Conservation (phyloP, 495 filamentous ascomycete genomes). For the Usnea hakonensis region DNA sequence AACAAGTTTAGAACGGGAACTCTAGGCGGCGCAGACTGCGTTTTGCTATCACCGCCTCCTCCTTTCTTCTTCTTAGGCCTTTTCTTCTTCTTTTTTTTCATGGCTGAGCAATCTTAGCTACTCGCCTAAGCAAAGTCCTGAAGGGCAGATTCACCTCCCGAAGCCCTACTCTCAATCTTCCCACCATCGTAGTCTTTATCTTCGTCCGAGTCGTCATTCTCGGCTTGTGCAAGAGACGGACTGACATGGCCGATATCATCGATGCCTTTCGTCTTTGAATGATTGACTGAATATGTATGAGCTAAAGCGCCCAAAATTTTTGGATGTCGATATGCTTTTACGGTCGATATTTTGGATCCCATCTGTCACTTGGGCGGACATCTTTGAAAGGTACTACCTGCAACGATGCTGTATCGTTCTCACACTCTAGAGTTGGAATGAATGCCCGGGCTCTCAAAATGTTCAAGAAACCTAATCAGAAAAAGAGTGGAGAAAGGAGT, state of each 20-base stretch:
- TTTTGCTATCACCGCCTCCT: conserved; percentile 22
- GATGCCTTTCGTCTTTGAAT: conserved; percentile 34
- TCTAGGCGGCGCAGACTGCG: conserved; percentile 50
- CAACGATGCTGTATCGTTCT: neutral
- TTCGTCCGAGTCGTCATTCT: conserved; percentile 63
- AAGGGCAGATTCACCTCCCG: conserved; percentile 34
- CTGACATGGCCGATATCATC: neutral
- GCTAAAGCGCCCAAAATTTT: neutral
- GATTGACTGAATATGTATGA: conserved; percentile 12
- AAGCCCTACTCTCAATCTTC: conserved; percentile 35
- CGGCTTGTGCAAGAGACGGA: conserved; percentile 23
- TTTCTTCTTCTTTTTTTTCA: conserved; percentile 49
- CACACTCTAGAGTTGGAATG: neutral
- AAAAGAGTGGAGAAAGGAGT: no score
- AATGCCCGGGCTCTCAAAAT: neutral
- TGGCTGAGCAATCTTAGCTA: conserved; percentile 21
- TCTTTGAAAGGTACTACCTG: neutral
- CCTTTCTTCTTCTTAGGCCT: conserved; percentile 47
- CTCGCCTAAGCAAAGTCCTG: neutral
- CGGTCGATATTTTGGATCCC: conserved; percentile 2
- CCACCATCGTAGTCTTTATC: conserved; percentile 45
- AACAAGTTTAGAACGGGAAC: conserved; percentile 46
- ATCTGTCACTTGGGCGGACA: conserved; percentile 15
- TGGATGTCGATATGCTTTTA: neutral
- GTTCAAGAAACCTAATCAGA: no score